Evolutionary conservation across 306 rosid genomes (phyloP), one percentile per base, ranked within the genome.

Genomic region (Gynostemma pentaphyllum): DNA sequence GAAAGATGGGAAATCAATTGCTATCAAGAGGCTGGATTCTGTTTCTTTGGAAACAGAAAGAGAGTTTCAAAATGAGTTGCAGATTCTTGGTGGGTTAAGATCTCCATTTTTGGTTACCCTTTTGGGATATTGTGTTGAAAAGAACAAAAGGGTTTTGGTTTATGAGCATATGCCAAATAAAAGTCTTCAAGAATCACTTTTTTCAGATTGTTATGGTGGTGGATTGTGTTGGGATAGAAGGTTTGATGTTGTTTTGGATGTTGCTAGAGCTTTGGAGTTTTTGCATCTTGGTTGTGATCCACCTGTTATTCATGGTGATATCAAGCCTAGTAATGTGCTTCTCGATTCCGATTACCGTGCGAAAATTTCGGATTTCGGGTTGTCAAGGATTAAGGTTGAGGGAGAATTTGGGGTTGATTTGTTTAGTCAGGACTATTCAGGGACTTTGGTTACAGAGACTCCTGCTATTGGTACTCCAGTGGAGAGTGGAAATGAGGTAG

Each of bases 11-110:
- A 86, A 84, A 66, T 71, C 74, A 41, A 86, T 92, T 62, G 96
- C 98, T 19, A 72, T 92, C 64, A 92, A 92, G 76, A 74, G 85
- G 10, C 60, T 92, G 47, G 92, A 88, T 65, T 49, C 95, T 4
- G 21, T 80, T 68, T 82, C 87, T 71, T 56, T 80, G 75, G 95
- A 92, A 73, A 46, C 81, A 22, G 96, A 92, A 74, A 67, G 85
- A 67, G 98, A 92, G 88, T 92, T 92, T 78, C 95, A 88, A 57
- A 92, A 86, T 61, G 98, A 92, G 84, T 64, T 92, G 74, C 95
- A 79, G 87, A 84, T 88, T 77, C 90, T 92, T 59, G 96, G 96
- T 62, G 96, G 96, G 60, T 73, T 92, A 45, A 83, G 84, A 72
- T 91, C 98, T 42, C 94, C 92, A 1, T 92, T 88, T 29, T 23